Conservation (phyloP, 306 rosid genomes). For the Vigna mungo region DNA sequence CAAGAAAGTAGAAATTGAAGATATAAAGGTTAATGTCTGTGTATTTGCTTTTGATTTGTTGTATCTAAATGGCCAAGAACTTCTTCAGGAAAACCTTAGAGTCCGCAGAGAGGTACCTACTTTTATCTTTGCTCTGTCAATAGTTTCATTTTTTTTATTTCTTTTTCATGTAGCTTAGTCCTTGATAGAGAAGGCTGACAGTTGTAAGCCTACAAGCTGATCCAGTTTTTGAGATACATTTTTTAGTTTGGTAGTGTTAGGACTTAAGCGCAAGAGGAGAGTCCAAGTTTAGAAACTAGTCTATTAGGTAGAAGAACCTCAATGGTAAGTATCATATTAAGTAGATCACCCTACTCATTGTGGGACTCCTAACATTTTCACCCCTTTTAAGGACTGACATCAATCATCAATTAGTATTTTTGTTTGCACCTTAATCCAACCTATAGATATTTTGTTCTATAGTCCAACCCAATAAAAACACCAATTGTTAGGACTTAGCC, state of each 20-base stretch:
- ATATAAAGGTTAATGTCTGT: conserved; percentile 84
- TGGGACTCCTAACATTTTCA: too few relatives aligned
- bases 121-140: conserved; percentile 34
- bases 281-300: too few relatives aligned
- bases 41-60: conserved; percentile 88
- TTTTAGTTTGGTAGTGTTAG: conserved; percentile 18
- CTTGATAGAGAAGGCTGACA: conserved; percentile 17
- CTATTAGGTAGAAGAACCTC: too few relatives aligned
- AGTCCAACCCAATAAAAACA: too few relatives aligned
- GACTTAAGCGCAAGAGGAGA: too few relatives aligned
- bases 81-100: conserved; percentile 76
- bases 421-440: too few relatives aligned
- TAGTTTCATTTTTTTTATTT: conserved; percentile 38
- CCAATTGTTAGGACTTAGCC: too few relatives aligned
- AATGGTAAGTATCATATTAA: too few relatives aligned
- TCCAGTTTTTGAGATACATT: not conserved
- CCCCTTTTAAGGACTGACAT: too few relatives aligned
- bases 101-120: conserved; percentile 81
- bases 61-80: conserved; percentile 81
- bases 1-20: conserved; percentile 74
- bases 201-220: conserved; percentile 25
- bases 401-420: too few relatives aligned
- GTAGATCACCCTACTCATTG: too few relatives aligned
- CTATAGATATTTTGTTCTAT: too few relatives aligned
- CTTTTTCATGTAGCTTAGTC: not conserved